Evolutionary conservation across 73 alveolate species (phyloP).

Genomic region (Breviolum minutum): DNA sequence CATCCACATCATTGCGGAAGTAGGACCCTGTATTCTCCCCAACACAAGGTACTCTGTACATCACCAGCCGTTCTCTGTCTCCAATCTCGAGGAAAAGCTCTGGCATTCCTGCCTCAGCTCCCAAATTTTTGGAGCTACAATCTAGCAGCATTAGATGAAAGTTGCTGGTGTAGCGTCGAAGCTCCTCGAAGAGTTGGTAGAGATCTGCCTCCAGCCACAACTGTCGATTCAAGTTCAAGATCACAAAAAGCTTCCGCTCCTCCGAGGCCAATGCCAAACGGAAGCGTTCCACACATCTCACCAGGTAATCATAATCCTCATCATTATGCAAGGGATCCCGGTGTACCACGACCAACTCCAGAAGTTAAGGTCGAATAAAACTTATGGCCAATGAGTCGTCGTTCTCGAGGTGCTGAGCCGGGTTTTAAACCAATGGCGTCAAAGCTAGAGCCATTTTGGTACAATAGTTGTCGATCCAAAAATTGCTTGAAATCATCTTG

Average conservation of each 20-base stretch:
- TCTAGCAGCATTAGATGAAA: conserved; percentile 47
- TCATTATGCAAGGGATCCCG: conserved; percentile 38
- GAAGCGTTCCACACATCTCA: conserved; percentile 63
- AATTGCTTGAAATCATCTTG: conserved; percentile 56
- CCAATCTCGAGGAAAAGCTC: not conserved
- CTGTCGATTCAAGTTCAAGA: conserved; percentile 76
- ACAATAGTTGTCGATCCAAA: conserved; percentile 29
- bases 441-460: conserved; percentile 1
- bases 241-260: conserved; percentile 83
- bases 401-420: conserved; percentile 72
- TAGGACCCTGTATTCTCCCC: conserved; percentile 92
- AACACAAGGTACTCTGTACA: conserved; percentile 67
- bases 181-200: conserved; percentile 42
- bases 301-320: conserved; percentile 13
- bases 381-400: conserved; percentile 61
- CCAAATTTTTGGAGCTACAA: conserved; percentile 73
- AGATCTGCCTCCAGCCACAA: conserved; percentile 58
- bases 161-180: conserved; percentile 7
- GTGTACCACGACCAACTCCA: conserved; percentile 83
- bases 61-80: not conserved
- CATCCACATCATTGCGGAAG: conserved; percentile 56
- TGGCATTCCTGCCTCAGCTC: not conserved
- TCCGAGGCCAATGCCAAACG: conserved; percentile 33
- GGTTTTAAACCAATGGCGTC: conserved; percentile 77
- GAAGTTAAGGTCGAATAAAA: conserved; percentile 40